Percentiles rank a stretch among this genome's conserved stretches.
Evolutionary conservation across 352 stramenopile genomes (phyloP).

Genomic region (Discostella stelligera): DNA sequence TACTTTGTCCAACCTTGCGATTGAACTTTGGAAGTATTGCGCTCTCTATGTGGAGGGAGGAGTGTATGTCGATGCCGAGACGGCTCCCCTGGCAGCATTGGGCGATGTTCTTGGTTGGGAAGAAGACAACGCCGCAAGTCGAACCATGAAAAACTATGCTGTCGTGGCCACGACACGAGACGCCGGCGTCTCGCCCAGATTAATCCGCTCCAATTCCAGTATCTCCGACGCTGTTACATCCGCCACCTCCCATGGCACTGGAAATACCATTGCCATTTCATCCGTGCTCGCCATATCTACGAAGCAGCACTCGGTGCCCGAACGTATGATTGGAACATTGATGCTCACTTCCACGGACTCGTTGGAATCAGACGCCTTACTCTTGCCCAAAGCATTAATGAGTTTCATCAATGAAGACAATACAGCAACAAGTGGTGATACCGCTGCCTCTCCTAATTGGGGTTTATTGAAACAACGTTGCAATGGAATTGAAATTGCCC

Average conservation of each 20-base stretch:
- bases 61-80: conserved; percentile 59
- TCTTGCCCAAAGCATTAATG: conserved; percentile 31
- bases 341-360: background rate
- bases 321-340: conserved; percentile 20
- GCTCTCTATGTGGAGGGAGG: conserved; percentile 53
- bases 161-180: conserved; percentile 10
- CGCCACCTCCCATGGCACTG: conserved; percentile 3
- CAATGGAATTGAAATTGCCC: conserved; percentile 22
- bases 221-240: conserved; percentile 11
- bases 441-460: background rate
- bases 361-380: conserved; percentile 34
- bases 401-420: conserved; percentile 12
- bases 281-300: conserved; percentile 25
- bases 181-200: conserved; percentile 20
- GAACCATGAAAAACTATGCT: conserved; percentile 29
- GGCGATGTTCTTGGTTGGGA: conserved; percentile 27
- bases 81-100: conserved; percentile 19
- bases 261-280: conserved; percentile 12
- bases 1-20: conserved; percentile 16
- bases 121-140: background rate
- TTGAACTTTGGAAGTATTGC: conserved; percentile 77
- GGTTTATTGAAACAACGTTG: conserved; percentile 35
- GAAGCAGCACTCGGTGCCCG: conserved; percentile 10
- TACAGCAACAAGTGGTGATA: background rate
- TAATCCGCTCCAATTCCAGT: background rate